Base-by-base conservation (phyloP, 1,284 basidiomycete species). In the Trametes versicolor region DNA sequence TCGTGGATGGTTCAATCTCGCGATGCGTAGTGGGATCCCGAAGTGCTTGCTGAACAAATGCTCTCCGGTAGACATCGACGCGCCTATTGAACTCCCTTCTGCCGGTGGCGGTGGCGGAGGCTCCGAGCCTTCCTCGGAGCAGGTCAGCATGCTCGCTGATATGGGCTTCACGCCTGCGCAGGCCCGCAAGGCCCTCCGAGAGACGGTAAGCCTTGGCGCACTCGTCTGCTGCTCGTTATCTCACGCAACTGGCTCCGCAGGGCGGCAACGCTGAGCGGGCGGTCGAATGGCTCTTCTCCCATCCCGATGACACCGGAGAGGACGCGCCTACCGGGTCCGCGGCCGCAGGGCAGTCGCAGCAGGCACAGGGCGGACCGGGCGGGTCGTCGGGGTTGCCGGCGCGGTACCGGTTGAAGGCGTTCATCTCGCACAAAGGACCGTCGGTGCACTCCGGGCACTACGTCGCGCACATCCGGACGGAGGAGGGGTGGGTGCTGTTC, bases 401-500 rank as follows among this genome's bases (percentile, higher is more conserved):
- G 0, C 79, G 78, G 19, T 99, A 96, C 80, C 82, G 82, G 45
- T 85, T 98, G 36, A 95, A 96, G 77, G 94, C 93, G 10, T 99
- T 99, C 81, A 90, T 99, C 73, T 98, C 96, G 62, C 97, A 99
- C 83, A 99, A 98, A 73, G 97, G 97, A 0, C 94, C 95, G 0
- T 96, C 94, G 0, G 94, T 97, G 23, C 96, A 97, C 76, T 96
- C 94, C 0, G 97, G 96, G 0, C 97, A 98, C 75, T 99, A 98
- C 73, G 94, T 96, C 23, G 92, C 93, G 27, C 95, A 97, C 75
- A 85, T 96, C 45, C 82, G 84, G 47, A 72, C 72, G 21, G 80
- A 82, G 25, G 87, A 85, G 36, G 82, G 78, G 8, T 97, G 96
- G 94, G 90, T 96, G 62, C 77, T 98, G 71, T 97, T 95, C 80